A percentile compares a stretch with the other conserved stretches of the same genome.
phyloP scores from a whole-genome alignment of 1,284 basidiomycete genomes.

The Ustilago nuda region DNA sequence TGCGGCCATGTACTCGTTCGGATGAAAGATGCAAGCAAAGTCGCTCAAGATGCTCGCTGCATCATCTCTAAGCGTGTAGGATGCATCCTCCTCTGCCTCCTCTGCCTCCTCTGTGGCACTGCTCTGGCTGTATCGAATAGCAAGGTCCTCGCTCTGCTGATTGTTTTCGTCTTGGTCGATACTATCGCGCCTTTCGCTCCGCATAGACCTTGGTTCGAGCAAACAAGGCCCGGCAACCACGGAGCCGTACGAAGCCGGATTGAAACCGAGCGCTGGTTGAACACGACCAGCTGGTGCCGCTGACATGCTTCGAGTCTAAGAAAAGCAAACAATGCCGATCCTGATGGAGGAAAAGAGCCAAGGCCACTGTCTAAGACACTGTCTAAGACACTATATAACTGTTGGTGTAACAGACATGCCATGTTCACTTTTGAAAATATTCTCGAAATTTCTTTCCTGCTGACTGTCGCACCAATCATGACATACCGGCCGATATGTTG shows the following conservation, averaged over 20 bases:
- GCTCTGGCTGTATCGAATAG: constrained; percentile 15
- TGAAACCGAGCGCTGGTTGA: constrained; percentile 31
- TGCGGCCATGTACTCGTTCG: constrained; percentile 44
- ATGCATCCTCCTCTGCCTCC: not conserved
- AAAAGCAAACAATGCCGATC: not conserved
- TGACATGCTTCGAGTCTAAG: constrained; percentile 22
- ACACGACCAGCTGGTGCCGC: constrained; percentile 43
- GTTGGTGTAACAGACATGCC: too few species aligned
- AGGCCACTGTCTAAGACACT: not conserved
- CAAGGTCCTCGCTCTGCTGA: not conserved
- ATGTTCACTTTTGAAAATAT: too few species aligned
- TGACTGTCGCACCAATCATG: too few species aligned
- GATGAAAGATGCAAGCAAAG: constrained; percentile 49
- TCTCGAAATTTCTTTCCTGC: too few species aligned
- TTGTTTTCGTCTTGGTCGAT: constrained; percentile 25
- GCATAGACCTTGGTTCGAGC: constrained; percentile 23
- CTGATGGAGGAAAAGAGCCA: not conserved
- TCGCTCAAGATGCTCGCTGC: constrained; percentile 40
- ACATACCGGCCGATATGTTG: too few species aligned
- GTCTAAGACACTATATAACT: too few species aligned
- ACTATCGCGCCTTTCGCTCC: constrained; percentile 31
- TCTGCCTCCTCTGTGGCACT: constrained; percentile 18
- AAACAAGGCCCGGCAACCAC: constrained; percentile 22
- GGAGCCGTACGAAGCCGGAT: constrained; percentile 42
- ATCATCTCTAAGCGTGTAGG: constrained; percentile 20